Evolutionary conservation across 2,329 filamentous ascomycete genomes (phyloP).

Genomic region (Colletotrichum siamense): DNA sequence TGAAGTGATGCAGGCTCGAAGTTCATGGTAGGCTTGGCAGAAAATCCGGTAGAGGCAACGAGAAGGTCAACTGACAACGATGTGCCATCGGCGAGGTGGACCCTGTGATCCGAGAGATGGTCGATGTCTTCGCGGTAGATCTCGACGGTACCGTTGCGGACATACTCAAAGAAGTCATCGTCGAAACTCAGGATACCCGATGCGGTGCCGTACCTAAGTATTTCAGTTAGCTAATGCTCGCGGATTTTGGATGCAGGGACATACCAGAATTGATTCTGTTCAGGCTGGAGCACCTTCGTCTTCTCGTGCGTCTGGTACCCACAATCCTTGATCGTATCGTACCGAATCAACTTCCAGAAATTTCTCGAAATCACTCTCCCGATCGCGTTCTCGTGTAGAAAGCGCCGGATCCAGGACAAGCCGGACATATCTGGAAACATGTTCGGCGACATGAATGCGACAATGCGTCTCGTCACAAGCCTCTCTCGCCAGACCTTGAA

Average conservation of each 20-base stretch:
- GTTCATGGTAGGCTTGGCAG: slow-evolving; percentile 24
- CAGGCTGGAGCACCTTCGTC: slow-evolving; percentile 34
- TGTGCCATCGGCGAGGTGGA: slow-evolving; percentile 54
- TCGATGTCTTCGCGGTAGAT: slow-evolving; percentile 61
- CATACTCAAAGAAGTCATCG: slow-evolving; percentile 60
- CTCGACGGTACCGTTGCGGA: slow-evolving; percentile 57
- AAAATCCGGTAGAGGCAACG: slow-evolving; percentile 30
- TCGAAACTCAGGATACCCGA: slow-evolving; percentile 68
- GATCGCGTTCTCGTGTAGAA: slow-evolving; percentile 25
- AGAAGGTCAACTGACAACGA: slow-evolving; percentile 53
- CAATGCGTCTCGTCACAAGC: slow-evolving; percentile 49
- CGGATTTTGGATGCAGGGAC: neutral
- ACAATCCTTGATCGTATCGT: slow-evolving; percentile 26
- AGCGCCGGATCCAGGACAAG: slow-evolving; percentile 24
- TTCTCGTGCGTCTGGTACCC: slow-evolving; percentile 47
- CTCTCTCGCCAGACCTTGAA: slow-evolving; percentile 56
- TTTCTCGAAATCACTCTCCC: slow-evolving; percentile 38
- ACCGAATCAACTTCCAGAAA: slow-evolving; percentile 58
- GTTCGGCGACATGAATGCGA: slow-evolving; percentile 46
- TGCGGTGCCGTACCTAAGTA: slow-evolving; percentile 55
- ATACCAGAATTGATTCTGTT: slow-evolving; percentile 49
- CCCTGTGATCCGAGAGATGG: slow-evolving; percentile 44
- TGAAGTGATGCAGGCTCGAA: slow-evolving; percentile 24
- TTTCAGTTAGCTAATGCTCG: neutral
- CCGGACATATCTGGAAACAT: slow-evolving; percentile 27